Conservation (phyloP, 768 basidiomycete genomes). For the Kwoniella sp. region DNA sequence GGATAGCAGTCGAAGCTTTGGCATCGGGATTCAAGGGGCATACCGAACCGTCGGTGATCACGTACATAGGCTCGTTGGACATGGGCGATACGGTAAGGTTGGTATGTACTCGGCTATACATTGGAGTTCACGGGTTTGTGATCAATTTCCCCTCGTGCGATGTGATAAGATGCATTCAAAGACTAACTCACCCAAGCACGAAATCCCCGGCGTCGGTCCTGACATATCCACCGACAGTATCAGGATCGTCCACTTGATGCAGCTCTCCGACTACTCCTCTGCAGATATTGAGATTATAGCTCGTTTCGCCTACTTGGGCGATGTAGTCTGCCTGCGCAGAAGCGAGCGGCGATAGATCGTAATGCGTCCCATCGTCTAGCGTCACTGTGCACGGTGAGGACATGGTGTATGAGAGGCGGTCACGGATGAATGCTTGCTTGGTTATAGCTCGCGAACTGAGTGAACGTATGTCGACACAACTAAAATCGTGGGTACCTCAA, state of each 20-base stretch:
- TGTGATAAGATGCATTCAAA: neutral
- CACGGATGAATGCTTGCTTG: neutral
- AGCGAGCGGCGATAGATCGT: conserved; percentile 50
- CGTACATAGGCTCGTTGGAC: conserved; percentile 62
- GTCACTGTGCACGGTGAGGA: conserved; percentile 48
- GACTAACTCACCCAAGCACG: conserved; percentile 47
- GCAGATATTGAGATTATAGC: conserved; percentile 53
- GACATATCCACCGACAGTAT: conserved; percentile 47
- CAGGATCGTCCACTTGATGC: conserved; percentile 48
- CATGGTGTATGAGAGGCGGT: conserved; percentile 5
- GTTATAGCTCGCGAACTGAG: too few species aligned
- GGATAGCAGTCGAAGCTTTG: conserved; percentile 67
- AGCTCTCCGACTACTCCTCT: conserved; percentile 50
- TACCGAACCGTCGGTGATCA: conserved; percentile 66
- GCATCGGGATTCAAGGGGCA: conserved; percentile 63
- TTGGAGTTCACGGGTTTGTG: neutral
- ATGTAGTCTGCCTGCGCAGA: conserved; percentile 46
- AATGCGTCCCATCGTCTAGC: conserved; percentile 51
- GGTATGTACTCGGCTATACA: conserved; percentile 65
- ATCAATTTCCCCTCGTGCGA: neutral
- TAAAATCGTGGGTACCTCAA: too few species aligned
- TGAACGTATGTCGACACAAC: too few species aligned
- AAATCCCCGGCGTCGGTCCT: conserved; percentile 46
- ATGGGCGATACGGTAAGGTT: conserved; percentile 63
- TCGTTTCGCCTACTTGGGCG: conserved; percentile 35